Percentiles rank a stretch among this genome's conserved stretches.
These are phyloP conservation scores for Pseudisothecium myosuroides DNA, from an alignment of 225 moss, liverwort and hornwort species.

Conservation along the genomic window DNA sequence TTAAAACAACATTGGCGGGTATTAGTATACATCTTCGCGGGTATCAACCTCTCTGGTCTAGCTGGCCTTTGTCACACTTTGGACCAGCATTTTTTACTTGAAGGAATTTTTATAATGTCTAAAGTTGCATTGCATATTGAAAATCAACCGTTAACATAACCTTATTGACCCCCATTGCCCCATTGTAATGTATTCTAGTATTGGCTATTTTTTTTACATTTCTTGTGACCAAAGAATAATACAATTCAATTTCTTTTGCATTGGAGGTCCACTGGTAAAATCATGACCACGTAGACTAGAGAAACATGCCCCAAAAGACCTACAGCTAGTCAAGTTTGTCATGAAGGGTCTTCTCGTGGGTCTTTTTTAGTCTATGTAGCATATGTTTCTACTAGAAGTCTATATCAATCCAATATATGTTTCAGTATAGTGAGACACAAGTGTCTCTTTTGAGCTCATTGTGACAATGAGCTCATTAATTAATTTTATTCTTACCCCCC, in stretches of 20 bases:
- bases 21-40: background rate
- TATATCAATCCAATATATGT: too few species aligned
- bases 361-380: fast-evolving
- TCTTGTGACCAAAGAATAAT: background rate
- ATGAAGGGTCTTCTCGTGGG: fast-evolving
- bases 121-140: background rate
- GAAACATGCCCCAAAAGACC: background rate
- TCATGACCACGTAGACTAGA: fast-evolving
- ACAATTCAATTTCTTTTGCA: background rate
- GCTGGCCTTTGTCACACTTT: background rate
- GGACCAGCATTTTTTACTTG: background rate
- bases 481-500: too few species aligned
- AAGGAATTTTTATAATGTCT: background rate
- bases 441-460: too few species aligned
- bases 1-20: too few species aligned
- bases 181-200: background rate
- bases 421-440: too few species aligned
- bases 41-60: background rate
- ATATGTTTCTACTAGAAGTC: background rate
- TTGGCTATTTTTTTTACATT: background rate
- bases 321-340: background rate
- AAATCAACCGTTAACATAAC: background rate
- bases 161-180: too few species aligned
- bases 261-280: background rate
- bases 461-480: too few species aligned